phyloP scores from a whole-genome alignment of 345 rosid species.

The Eucalyptus fibrosa region DNA sequence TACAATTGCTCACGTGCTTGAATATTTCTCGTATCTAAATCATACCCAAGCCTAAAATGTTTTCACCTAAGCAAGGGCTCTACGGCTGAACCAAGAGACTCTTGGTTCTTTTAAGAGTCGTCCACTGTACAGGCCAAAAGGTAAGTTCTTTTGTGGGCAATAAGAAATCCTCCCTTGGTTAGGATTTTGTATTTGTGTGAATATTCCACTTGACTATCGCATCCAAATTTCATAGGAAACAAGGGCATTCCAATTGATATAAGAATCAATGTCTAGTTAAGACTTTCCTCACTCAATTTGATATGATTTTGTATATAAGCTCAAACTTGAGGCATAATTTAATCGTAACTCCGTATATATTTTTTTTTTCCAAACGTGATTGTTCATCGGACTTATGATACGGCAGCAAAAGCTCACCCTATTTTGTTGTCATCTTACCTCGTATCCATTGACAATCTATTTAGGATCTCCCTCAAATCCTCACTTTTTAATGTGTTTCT shows the following conservation, averaged over 20 bases:
- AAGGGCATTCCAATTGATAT: background rate
- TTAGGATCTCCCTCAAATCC: background rate
- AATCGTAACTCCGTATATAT: rapidly evolving
- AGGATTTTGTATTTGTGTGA: no score
- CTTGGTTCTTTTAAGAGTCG: no score
- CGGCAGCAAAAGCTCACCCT: background rate
- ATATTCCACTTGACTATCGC: background rate
- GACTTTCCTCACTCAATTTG: background rate
- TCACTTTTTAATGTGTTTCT: background rate
- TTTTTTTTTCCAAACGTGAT: background rate
- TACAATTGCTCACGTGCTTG: rapidly evolving
- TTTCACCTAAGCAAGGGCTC: no score
- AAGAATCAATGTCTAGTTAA: no score
- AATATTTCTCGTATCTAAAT: no score
- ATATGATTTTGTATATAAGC: rapidly evolving
- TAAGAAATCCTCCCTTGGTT: no score
- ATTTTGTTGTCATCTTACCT: background rate
- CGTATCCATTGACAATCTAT: background rate
- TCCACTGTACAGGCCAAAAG: no score
- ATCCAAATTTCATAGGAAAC: no score
- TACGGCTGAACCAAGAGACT: no score
- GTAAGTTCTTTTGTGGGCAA: no score
- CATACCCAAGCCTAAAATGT: no score
- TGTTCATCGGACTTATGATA: background rate
- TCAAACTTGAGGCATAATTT: background rate